Evolutionary conservation across 2,329 filamentous ascomycete species (phyloP).

Genomic region (Huntiella bhutanensis): DNA sequence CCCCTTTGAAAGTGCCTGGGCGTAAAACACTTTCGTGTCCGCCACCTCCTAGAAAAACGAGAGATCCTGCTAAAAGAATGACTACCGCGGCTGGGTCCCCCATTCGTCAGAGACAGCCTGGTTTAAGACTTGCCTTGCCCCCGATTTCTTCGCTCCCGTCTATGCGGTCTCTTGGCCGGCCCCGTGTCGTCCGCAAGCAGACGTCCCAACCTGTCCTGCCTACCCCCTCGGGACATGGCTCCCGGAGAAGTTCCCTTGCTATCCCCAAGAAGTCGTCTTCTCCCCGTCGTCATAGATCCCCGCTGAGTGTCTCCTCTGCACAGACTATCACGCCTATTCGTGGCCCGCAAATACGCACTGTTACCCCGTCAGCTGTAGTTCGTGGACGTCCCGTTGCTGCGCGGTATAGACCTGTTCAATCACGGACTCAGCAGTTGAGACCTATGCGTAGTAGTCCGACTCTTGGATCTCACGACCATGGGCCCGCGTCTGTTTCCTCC

Average conservation of each 20-base stretch:
- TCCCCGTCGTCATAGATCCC: background rate
- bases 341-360: conserved; percentile 3
- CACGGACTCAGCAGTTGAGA: background rate
- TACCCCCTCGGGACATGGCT: background rate
- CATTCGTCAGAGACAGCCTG: conserved; percentile 1
- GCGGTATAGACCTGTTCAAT: background rate
- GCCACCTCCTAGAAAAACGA: conserved; percentile 1
- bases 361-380: conserved; percentile 1
- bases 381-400: conserved; percentile 2
- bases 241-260: background rate
- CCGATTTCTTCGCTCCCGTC: conserved; percentile 2
- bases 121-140: background rate
- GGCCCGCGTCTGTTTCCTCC: conserved; percentile 6
- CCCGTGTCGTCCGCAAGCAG: background rate
- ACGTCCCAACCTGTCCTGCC: background rate
- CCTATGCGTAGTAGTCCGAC: conserved; percentile 9
- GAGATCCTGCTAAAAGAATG: background rate
- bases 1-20: background rate
- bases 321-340: conserved; percentile 9
- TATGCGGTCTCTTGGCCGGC: background rate
- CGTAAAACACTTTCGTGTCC: conserved; percentile 9
- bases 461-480: conserved; percentile 7
- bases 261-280: conserved; percentile 1
- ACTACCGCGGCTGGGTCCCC: conserved; percentile 2
- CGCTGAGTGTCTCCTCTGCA: conserved; percentile 4